Conservation (phyloP, 2,329 filamentous ascomycete species). For the Cadophora malorum region DNA sequence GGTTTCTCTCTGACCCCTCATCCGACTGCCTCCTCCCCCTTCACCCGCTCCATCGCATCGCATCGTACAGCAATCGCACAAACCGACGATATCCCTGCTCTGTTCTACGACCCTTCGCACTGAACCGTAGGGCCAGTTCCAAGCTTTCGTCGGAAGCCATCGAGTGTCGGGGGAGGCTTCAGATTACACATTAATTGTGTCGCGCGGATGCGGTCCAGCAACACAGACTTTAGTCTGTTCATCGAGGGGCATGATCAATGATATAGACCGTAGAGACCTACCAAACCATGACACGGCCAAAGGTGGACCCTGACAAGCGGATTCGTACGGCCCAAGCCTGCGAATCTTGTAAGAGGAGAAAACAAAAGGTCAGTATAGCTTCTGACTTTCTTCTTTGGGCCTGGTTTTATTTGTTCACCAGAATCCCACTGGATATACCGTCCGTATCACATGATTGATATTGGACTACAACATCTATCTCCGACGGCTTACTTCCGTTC, state of each 20-base stretch:
- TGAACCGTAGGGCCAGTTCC: background rate
- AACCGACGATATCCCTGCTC: slow-evolving; percentile 11
- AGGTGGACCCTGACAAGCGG: slow-evolving; percentile 40
- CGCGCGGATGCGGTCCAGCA: background rate
- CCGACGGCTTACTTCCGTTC: background rate
- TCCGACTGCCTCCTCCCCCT: background rate
- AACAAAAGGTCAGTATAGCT: slow-evolving; percentile 38
- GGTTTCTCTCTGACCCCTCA: slow-evolving; percentile 2
- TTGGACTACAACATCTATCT: background rate
- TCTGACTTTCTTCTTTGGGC: background rate
- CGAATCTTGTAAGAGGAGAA: slow-evolving; percentile 40
- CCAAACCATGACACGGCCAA: slow-evolving; percentile 35
- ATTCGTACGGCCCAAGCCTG: slow-evolving; percentile 39
- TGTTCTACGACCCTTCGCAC: background rate
- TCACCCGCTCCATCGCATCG: slow-evolving; percentile 4
- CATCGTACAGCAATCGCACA: background rate
- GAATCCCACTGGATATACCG: no score
- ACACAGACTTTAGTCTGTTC: background rate
- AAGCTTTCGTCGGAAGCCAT: slow-evolving; percentile 15
- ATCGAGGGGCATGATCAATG: slow-evolving; percentile 9
- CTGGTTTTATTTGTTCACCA: background rate
- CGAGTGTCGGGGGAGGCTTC: background rate
- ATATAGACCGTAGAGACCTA: background rate
- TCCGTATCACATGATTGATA: slow-evolving; percentile 1
- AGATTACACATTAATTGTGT: slow-evolving; percentile 1